These are phyloP conservation scores for Boletus tylopilopsis DNA, from an alignment of 768 basidiomycete species.

Conservation along the genomic window DNA sequence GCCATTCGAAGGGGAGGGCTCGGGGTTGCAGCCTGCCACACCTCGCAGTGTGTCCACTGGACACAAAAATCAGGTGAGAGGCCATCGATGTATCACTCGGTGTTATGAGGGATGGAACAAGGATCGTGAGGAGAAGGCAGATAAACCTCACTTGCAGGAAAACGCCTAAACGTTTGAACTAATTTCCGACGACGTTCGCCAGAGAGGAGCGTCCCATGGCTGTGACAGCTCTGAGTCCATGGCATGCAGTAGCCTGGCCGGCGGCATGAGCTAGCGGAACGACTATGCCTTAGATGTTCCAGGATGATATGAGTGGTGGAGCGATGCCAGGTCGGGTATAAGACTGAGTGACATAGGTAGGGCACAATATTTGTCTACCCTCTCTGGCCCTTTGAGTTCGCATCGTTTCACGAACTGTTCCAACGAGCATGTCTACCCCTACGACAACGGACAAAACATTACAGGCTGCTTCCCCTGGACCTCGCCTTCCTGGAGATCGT, in stretches of 20 bases:
- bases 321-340: constrained; percentile 16
- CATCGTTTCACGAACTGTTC: constrained; percentile 2
- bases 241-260: constrained; percentile 1
- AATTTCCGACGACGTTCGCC: constrained; percentile 9
- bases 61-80: constrained; percentile 8
- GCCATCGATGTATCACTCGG: neutral
- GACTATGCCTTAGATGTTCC: neutral
- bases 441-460: neutral
- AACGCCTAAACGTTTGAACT: neutral
- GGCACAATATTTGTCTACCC: neutral
- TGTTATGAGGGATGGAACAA: constrained; percentile 1
- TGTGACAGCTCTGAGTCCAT: neutral
- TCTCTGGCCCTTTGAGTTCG: constrained; percentile 3
- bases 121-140: constrained; percentile 3
- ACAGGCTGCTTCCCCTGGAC: neutral
- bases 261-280: neutral
- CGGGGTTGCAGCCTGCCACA: neutral
- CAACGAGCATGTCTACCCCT: constrained; percentile 12
- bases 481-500: constrained; percentile 1
- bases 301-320: neutral
- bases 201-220: neutral
- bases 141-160: constrained; percentile 17
- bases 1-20: constrained; percentile 11
- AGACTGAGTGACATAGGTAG: constrained; percentile 9
- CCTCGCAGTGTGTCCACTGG: neutral